Base-by-base conservation (phyloP, 2,329 filamentous ascomycete genomes). In the Phialophora tarda region DNA sequence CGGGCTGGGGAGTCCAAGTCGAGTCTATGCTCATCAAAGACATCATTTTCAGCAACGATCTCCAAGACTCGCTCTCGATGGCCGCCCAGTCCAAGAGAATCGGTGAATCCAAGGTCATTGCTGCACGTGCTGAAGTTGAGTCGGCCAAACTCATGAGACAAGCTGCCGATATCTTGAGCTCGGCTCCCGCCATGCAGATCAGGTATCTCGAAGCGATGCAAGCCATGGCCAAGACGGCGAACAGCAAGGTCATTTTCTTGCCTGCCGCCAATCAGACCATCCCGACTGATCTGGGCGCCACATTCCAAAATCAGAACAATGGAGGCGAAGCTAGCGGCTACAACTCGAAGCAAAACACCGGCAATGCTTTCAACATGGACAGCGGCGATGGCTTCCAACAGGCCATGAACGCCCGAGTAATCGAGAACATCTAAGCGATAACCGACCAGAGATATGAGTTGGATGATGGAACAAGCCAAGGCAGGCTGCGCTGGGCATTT, bases 11-110 rank as follows among this genome's bases (percentile, higher is more conserved):
- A 81, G 94, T 97, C 7, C 88, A 92, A 76, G 95, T 98, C 65
- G 95, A 98, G 84, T 93, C 90, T 76, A 99, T 99, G 94, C 88
- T 99, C 73, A 94, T 99, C 86, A 98, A 99, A 83, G 95, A 99
- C 80, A 96, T 99, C 77, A 91, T 98, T 78, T 99, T 99, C 87
- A 93, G 89, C 81, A 88, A 92, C 76, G 95, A 98, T 73, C 85
- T 99, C 53, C 95, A 99, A 81, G 94, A 98, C 76, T 95, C 91
- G 21, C 87, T 99, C 58, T 96, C 92, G 77, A 98, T 99, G 95
- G 95, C 95, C 47, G 95, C 95, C 3, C 95, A 99, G 85, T 92
- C 90, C 83, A 98, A 98, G 90, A 90, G 95, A 73, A 97, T 97
- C 64, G 95, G 95, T 82, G 95, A 99, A 81, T 93, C 90, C 82